A percentile compares a stretch with the other conserved stretches of the same genome.
phyloP scores from a whole-genome alignment of 2,329 filamentous ascomycete genomes.

The Verticillium alfalfae region DNA sequence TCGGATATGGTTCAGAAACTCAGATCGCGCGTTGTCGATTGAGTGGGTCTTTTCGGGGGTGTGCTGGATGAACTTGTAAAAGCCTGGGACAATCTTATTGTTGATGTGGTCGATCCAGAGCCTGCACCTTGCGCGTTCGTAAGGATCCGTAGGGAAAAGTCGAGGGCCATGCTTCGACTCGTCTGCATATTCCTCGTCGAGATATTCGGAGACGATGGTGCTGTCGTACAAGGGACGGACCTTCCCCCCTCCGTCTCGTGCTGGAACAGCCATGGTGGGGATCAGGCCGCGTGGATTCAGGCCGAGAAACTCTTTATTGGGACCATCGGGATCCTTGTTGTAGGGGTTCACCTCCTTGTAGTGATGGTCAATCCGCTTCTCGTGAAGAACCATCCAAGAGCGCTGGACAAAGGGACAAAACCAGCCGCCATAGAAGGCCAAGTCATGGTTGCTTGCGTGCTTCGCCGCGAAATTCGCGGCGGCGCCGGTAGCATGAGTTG shows the following conservation, averaged over 20 bases:
- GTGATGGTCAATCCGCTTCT: conserved; percentile 69
- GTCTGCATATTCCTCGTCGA: conserved; percentile 64
- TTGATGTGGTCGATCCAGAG: conserved; percentile 73
- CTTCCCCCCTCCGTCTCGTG: conserved; percentile 18
- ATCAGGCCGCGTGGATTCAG: conserved; percentile 73
- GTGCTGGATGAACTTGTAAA: conserved; percentile 58
- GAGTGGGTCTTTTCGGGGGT: conserved; percentile 41
- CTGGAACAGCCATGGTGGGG: conserved; percentile 57
- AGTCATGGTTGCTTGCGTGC: conserved; percentile 39
- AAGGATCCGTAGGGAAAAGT: conserved; percentile 56
- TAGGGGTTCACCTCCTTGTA: conserved; percentile 78
- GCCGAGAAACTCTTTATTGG: conserved; percentile 42
- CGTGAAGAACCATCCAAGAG: conserved; percentile 66
- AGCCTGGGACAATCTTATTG: conserved; percentile 61
- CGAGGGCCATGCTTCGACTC: conserved; percentile 31
- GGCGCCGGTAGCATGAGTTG: conserved; percentile 39
- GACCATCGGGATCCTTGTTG: conserved; percentile 54
- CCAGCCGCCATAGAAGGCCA: conserved; percentile 70
- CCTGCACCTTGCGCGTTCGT: conserved; percentile 57
- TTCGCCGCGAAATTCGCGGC: conserved; percentile 40
- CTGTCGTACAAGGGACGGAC: conserved; percentile 66
- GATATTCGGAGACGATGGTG: conserved; percentile 66
- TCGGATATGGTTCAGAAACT: conserved; percentile 54
- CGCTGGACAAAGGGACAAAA: conserved; percentile 70
- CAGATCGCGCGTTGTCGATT: conserved; percentile 47